These are phyloP conservation scores for Myxozyma vanderwaltii DNA, from an alignment of 805 yeast species.

Conservation along the genomic window DNA sequence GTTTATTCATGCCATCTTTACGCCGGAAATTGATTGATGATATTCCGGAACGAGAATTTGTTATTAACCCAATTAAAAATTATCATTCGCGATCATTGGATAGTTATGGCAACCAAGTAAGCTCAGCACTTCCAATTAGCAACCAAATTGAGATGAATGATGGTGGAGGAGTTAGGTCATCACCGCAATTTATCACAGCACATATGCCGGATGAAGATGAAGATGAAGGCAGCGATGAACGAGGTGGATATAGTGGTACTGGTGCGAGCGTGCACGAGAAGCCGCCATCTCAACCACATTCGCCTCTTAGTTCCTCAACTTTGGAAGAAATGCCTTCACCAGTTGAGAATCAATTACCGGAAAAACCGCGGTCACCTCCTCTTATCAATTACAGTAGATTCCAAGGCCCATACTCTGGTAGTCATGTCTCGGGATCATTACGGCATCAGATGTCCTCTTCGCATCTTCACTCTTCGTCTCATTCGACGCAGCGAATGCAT, in stretches of 20 bases:
- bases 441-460: background rate
- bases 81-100: conserved; percentile 1
- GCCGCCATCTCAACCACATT: no score
- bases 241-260: no score
- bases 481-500: background rate
- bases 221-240: no score
- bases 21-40: conserved; percentile 3
- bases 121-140: background rate
- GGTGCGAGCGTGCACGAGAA: no score
- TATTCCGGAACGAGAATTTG: conserved; percentile 4
- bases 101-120: background rate
- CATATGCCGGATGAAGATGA: no score
- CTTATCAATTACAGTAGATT: background rate
- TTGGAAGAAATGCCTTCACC: no score
- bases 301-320: no score
- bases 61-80: conserved; percentile 5
- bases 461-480: background rate
- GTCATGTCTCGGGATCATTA: background rate
- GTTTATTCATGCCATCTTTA: conserved; percentile 1
- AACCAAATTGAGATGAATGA: background rate
- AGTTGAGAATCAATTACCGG: no score
- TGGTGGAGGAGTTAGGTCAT: no score
- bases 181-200: no score
- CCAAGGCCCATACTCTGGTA: background rate
- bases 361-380: no score